Base-by-base conservation (phyloP, 1,139 yeast species). In the Geotrichum klebahnii region DNA sequence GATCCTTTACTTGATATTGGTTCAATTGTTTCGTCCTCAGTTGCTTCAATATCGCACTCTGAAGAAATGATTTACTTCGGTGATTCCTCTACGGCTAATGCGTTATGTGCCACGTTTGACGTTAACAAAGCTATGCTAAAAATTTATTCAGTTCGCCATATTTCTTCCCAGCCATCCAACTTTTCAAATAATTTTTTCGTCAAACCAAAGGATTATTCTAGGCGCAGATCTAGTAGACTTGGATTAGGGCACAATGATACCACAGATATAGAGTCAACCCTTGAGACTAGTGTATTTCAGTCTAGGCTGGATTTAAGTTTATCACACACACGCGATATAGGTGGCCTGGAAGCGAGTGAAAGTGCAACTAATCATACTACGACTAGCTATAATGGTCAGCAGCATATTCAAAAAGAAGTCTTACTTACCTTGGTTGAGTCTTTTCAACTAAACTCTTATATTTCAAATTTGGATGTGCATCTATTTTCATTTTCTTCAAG, bases 1-100 rank as follows among this genome's bases (percentile, higher is more conserved):
- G 90, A 84, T 59, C 90, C 95, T 0, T 69, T 82, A 44, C 79
- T 79, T 3, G 90, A 85, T 20, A 71, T 83, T 46, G 82, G 90
- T 1, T 69, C 78, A 4, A 78, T 86, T 2, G 78, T 81, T 0
- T 79, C 92, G 0, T 81, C 89, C 0, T 80, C 92, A 0, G 81
- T 85, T 0, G 77, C 88, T 0, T 78, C 82, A 0, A 77, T 87
- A 10, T 74, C 83, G 0, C 67, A 77, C 1, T 69, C 72, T 40
- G 95, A 86, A 61, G 77, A 75, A 48, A 62, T 86, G 38, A 45
- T 65, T 4, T 60, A 58, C 40, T 61, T 68, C 41, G 62, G 61
- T 0, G 45, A 46, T 29, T 33, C 53, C 9, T 35, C 47, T 8
- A 32, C 51, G 19, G 20, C 29, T 16, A 50, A 56, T 2, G 56